Evolutionary conservation across 202 grass and related monocot species (phyloP).

Genomic region (Dendrocalamus latiflorus): DNA sequence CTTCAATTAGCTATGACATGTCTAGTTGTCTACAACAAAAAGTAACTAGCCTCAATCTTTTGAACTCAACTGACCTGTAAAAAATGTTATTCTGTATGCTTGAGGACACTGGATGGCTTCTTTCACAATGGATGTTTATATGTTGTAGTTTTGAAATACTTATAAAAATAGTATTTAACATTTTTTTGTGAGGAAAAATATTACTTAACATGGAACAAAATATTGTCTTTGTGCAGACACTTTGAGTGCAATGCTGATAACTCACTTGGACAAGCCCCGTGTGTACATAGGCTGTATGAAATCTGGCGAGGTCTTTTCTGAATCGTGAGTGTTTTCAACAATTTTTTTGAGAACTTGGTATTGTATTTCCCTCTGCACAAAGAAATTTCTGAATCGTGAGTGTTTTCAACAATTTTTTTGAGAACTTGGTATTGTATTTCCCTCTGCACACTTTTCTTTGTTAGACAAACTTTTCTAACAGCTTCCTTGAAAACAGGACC

Average conservation of each 20-base stretch:
- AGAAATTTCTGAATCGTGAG: conserved; percentile 93
- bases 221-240: conserved; percentile 62
- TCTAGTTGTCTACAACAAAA: not conserved
- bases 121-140: not conserved
- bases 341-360: conserved; percentile 14
- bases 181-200: not conserved
- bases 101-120: not conserved
- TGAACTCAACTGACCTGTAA: not conserved
- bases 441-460: conserved; percentile 14
- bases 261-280: conserved; percentile 81
- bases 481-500: conserved; percentile 46
- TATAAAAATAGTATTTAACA: not conserved
- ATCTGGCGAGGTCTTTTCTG: conserved; percentile 98
- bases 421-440: conserved; percentile 11
- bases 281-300: conserved; percentile 98
- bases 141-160: not conserved
- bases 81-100: conserved; percentile 4
- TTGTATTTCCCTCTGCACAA: too few relatives aligned
- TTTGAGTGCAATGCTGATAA: conserved; percentile 74
- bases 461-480: conserved; percentile 23
- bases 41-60: not conserved
- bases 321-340: conserved; percentile 64
- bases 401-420: conserved; percentile 24
- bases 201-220: conserved; percentile 7
- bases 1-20: not conserved